These are phyloP conservation scores for Russula virescens DNA, from an alignment of 768 basidiomycete genomes.

Conservation along the genomic window DNA sequence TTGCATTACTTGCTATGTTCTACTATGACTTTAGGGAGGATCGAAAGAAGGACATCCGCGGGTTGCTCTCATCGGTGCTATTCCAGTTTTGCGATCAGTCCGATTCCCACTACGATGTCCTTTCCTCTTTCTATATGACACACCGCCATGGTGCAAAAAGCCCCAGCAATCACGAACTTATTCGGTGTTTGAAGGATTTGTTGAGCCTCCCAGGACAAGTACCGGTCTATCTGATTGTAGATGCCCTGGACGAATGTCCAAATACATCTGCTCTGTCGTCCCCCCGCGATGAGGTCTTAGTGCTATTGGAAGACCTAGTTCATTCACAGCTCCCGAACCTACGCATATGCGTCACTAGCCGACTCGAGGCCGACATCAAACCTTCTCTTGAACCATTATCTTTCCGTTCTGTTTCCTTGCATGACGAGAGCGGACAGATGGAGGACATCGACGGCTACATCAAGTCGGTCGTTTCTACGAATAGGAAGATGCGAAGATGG, in stretches of 20 bases:
- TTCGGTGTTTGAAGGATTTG: neutral
- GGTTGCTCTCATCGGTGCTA: neutral
- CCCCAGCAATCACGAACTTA: neutral
- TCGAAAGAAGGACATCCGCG: neutral
- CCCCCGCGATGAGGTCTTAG: neutral
- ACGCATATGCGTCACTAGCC: neutral
- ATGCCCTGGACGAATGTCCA: conserved; percentile 1
- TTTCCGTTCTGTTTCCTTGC: neutral
- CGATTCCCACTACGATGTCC: neutral
- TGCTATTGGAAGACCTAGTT: neutral
- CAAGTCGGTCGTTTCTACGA: too few relatives aligned
- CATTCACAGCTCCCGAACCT: neutral
- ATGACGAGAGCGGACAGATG: too few relatives aligned
- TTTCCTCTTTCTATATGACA: neutral
- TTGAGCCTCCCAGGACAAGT: neutral
- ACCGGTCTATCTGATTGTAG: neutral
- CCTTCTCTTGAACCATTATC: neutral
- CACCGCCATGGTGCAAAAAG: neutral
- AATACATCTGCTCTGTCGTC: neutral
- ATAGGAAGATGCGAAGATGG: too few relatives aligned
- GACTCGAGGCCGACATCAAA: neutral
- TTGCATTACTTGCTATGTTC: too few relatives aligned
- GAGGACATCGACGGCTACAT: too few relatives aligned
- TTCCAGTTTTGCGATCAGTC: neutral
- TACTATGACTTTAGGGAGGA: too few relatives aligned